Percentiles rank a stretch among this genome's conserved stretches.
These are phyloP conservation scores for Colletotrichum melonis DNA, from an alignment of 2,329 filamentous ascomycete species.

Conservation along the genomic window DNA sequence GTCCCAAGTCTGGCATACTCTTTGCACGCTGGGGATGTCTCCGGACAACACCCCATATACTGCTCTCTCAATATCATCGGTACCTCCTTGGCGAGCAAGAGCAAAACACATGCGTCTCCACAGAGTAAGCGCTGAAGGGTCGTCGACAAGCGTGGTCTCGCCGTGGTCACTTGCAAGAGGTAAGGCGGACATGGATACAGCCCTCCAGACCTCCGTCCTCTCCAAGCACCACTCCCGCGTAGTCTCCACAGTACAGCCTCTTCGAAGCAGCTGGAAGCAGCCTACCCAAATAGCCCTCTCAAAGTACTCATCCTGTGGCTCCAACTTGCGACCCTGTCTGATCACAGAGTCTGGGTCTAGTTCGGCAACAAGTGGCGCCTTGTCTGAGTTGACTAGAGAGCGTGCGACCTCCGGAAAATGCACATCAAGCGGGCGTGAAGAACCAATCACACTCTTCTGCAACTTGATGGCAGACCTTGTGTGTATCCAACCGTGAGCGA, in stretches of 20 bases:
- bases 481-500: slow-evolving; percentile 91
- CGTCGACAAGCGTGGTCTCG: slow-evolving; percentile 51
- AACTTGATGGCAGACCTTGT: slow-evolving; percentile 91
- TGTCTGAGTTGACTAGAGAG: slow-evolving; percentile 68
- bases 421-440: slow-evolving; percentile 62
- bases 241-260: slow-evolving; percentile 79
- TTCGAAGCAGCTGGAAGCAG: slow-evolving; percentile 92
- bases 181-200: slow-evolving; percentile 81
- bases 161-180: slow-evolving; percentile 63
- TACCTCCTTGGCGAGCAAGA: slow-evolving; percentile 74
- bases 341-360: slow-evolving; percentile 92
- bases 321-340: slow-evolving; percentile 80
- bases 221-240: slow-evolving; percentile 90
- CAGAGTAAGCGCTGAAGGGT: slow-evolving; percentile 64
- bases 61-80: slow-evolving; percentile 84
- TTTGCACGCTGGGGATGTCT: slow-evolving; percentile 81
- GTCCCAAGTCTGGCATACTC: slow-evolving; percentile 83
- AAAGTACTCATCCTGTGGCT: slow-evolving; percentile 87
- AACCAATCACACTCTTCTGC: slow-evolving; percentile 76
- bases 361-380: slow-evolving; percentile 80
- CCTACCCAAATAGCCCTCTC: slow-evolving; percentile 92
- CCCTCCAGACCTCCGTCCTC: slow-evolving; percentile 89
- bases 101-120: slow-evolving; percentile 85
- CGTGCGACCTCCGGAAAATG: slow-evolving; percentile 66
- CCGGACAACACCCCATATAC: slow-evolving; percentile 93